Evolutionary conservation across 257 asterid genomes (phyloP).

Genomic region (Solanum sparsipilum): DNA sequence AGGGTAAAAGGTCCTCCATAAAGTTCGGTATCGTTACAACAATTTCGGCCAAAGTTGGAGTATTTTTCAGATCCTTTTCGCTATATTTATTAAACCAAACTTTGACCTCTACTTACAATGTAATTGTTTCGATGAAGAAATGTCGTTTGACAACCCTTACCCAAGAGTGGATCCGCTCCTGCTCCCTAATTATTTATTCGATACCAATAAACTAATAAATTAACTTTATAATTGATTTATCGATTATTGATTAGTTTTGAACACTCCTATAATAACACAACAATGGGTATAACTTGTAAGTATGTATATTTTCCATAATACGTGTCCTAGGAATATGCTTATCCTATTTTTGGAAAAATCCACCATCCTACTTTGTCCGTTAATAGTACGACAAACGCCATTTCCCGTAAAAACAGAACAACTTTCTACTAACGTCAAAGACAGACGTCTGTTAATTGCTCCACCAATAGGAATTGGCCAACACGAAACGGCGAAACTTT

Average conservation of each 20-base stretch:
- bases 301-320: not conserved
- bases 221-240: too few relatives aligned
- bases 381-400: conserved; percentile 46
- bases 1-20: too few relatives aligned
- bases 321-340: not conserved
- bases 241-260: not conserved
- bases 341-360: not conserved
- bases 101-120: too few relatives aligned
- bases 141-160: not conserved
- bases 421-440: conserved; percentile 10
- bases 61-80: too few relatives aligned
- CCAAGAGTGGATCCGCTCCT: not conserved
- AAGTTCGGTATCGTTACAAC: too few relatives aligned
- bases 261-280: not conserved
- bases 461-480: conserved; percentile 22
- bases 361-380: conserved; percentile 45
- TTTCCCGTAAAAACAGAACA: conserved; percentile 25
- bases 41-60: too few relatives aligned
- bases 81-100: not conserved
- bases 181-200: too few relatives aligned
- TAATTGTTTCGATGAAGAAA: not conserved
- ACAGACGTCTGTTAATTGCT: conserved; percentile 33
- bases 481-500: conserved; percentile 11
- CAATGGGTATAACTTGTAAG: not conserved
- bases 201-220: too few relatives aligned